A percentile compares a stretch with the other conserved stretches of the same genome.
These are phyloP conservation scores for Agarophyton chilense DNA, from an alignment of 23 red algal species.

Conservation along the genomic window DNA sequence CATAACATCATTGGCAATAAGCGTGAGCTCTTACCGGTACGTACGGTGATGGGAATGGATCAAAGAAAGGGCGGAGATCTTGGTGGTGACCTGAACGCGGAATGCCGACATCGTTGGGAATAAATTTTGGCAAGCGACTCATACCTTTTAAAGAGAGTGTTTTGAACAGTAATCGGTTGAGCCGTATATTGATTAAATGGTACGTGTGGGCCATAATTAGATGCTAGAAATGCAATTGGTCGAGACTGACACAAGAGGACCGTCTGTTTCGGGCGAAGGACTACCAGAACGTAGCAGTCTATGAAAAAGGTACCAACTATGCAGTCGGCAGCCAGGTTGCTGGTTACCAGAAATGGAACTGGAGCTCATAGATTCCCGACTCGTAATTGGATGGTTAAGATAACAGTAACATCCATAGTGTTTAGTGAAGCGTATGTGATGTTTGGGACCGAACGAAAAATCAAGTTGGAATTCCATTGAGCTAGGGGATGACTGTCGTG, in stretches of 20 bases:
- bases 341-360: background rate
- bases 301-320: background rate
- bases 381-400: background rate
- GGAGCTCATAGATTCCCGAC: background rate
- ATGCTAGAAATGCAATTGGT: too few species aligned
- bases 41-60: background rate
- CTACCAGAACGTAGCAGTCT: background rate
- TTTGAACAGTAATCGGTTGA: background rate
- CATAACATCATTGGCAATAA: conserved; percentile 27
- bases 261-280: background rate
- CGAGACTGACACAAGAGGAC: background rate
- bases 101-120: conserved; percentile 27
- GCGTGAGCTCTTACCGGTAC: background rate
- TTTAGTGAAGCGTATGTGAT: conserved; percentile 10
- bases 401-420: background rate
- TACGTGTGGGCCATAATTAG: background rate
- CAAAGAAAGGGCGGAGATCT: background rate
- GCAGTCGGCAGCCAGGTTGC: background rate
- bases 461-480: background rate
- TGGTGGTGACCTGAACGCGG: background rate
- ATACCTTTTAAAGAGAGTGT: background rate
- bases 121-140: background rate
- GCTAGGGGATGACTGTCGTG: background rate
- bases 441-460: background rate
- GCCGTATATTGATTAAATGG: background rate